Percentiles rank a stretch among this genome's conserved stretches.
phyloP scores from a whole-genome alignment of 176 grass and related monocot species.

The Thinopyrum elongatum region DNA sequence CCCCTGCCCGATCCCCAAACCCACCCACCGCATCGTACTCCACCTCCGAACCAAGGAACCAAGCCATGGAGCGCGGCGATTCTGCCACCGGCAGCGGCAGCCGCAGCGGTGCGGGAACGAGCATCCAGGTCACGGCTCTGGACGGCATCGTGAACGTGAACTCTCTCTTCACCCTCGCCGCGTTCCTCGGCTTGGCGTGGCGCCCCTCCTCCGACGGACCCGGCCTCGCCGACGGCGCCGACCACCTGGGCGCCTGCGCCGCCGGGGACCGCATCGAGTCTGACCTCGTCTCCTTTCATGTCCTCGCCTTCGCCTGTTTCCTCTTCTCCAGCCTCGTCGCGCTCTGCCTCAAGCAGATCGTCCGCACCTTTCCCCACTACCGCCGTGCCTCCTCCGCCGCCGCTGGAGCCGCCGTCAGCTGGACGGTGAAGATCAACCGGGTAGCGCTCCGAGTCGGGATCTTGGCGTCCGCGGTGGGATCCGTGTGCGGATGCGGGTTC shows the following conservation, averaged over 20 bases:
- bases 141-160: slow-evolving; percentile 98
- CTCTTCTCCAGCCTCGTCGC: slow-evolving; percentile 96
- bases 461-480: slow-evolving; percentile 57
- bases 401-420: background rate
- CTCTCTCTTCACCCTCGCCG: slow-evolving; percentile 83
- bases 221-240: slow-evolving; percentile 34
- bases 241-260: slow-evolving; percentile 39
- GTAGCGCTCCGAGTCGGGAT: slow-evolving; percentile 67
- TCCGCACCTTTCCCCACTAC: slow-evolving; percentile 44
- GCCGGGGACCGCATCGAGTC: slow-evolving; percentile 55
- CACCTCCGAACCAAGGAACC: background rate
- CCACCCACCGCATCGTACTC: background rate
- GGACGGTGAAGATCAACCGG: slow-evolving; percentile 57
- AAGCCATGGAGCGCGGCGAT: slow-evolving; percentile 26
- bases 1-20: background rate
- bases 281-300: slow-evolving; percentile 79
- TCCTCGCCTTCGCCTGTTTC: slow-evolving; percentile 85
- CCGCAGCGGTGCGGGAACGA: slow-evolving; percentile 45
- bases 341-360: slow-evolving; percentile 97
- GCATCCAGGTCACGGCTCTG: slow-evolving; percentile 80
- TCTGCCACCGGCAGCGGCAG: slow-evolving; percentile 13
- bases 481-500: slow-evolving; percentile 65
- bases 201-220: slow-evolving; percentile 49
- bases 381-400: background rate
- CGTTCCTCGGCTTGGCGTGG: slow-evolving; percentile 81